Base-by-base conservation (phyloP, 2,329 filamentous ascomycete species). In the Clarireedia monteithiana region DNA sequence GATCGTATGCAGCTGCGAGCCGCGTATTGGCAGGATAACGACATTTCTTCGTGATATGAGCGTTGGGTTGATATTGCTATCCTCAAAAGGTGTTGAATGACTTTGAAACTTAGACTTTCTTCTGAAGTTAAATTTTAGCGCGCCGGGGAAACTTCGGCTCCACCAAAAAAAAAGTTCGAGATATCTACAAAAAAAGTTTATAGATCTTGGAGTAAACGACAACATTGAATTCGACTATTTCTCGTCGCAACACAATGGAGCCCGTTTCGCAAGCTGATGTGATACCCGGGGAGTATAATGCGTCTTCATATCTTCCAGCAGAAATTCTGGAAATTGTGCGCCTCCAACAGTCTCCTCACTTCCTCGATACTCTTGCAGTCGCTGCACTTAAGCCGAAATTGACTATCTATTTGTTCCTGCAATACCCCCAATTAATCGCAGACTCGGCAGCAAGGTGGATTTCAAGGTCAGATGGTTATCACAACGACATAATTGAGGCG, bases 371-470 rank as follows among this genome's bases (percentile, higher is more conserved):
- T 63, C 75, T 95, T 66, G 81, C 88, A 63, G 75, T 79, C 64
- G 81, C 84, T 58, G 83, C 89, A 57, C 80, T 95, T 67, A 77
- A 83, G 65, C 78, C 88, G 64, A 75, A 77, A 72, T 79, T 83
- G 70, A 92, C 89, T 65, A 83, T 89, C 67, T 76, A 76, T 56
- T 75, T 96, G 67, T 91, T 94, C 67, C 75, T 81, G 62, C 80
- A 87, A 66, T 91, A 91, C 70, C 84, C 88, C 68, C 75, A 79
- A 59, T 73, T 91, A 42, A 89, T 94, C 66, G 82, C 89, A 64
- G 91, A 96, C 71, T 77, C 95, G 50, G 89, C 87, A 71, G 87
- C 90, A 59, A 78, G 87, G 75, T 95, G 90, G 90, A 75, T 87
- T 46, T 75, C 77, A 66, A 70, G 23, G n/a, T 24, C 24, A 7